Percentiles rank a stretch among this genome's conserved stretches.
Conservation (phyloP, 495 filamentous ascomycete species). For the Penicillium subrubescens region DNA sequence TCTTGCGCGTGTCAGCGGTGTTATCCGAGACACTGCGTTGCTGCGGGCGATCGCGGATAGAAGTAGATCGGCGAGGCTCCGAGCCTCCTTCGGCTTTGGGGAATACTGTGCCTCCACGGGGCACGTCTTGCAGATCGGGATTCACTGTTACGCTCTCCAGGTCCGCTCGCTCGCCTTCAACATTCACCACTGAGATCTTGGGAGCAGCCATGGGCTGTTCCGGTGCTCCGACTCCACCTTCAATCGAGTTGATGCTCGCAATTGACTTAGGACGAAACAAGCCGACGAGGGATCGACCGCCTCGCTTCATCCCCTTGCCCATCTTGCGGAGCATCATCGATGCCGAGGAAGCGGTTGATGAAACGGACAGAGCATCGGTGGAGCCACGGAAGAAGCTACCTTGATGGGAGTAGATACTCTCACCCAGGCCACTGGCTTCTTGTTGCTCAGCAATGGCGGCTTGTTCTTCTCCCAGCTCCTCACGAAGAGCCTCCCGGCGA, state of each 20-base stretch:
- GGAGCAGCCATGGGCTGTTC: slow-evolving; percentile 66
- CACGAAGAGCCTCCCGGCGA: slow-evolving; percentile 68
- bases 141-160: slow-evolving; percentile 77
- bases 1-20: slow-evolving; percentile 67
- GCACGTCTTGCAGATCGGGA: slow-evolving; percentile 65
- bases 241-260: slow-evolving; percentile 72
- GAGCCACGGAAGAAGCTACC: slow-evolving; percentile 85
- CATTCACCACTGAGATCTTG: slow-evolving; percentile 91
- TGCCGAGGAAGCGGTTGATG: slow-evolving; percentile 95
- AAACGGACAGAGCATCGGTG: slow-evolving; percentile 95
- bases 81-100: slow-evolving; percentile 73
- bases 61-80: slow-evolving; percentile 33
- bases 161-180: slow-evolving; percentile 75
- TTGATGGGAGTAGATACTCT: slow-evolving; percentile 90
- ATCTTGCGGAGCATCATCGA: slow-evolving; percentile 99
- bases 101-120: slow-evolving; percentile 77
- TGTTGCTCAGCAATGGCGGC: slow-evolving; percentile 88
- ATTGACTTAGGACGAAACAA: slow-evolving; percentile 94
- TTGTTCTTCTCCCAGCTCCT: slow-evolving; percentile 80
- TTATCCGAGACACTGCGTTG: slow-evolving; percentile 47
- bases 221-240: slow-evolving; percentile 54
- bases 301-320: slow-evolving; percentile 96
- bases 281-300: slow-evolving; percentile 85
- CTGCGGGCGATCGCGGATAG: slow-evolving; percentile 47
- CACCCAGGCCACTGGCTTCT: slow-evolving; percentile 87